Percentiles rank a stretch among this genome's conserved stretches.
phyloP scores from a whole-genome alignment of 306 rosid species.

The Senna siamea region DNA sequence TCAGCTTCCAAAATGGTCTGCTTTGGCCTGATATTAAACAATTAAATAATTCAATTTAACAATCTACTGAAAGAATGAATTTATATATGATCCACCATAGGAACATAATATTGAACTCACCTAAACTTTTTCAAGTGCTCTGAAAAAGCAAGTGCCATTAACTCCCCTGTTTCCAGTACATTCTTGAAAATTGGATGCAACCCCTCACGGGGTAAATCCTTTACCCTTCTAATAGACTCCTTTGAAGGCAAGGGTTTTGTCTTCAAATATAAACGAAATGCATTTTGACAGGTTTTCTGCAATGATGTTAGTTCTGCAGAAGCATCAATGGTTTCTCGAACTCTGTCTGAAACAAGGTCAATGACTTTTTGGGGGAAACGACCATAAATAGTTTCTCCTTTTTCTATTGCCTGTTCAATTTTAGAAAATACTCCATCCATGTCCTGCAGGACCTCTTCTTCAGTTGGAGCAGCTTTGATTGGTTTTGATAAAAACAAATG shows the following conservation, averaged over 20 bases:
- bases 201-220: constrained; percentile 79
- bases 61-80: constrained; percentile 27
- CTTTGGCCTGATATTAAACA: constrained; percentile 69
- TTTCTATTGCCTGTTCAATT: constrained; percentile 72
- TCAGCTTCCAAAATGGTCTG: constrained; percentile 93
- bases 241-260: constrained; percentile 85
- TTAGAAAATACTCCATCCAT: constrained; percentile 70
- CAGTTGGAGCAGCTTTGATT: constrained; percentile 80
- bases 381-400: constrained; percentile 84
- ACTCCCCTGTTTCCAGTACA: constrained; percentile 79
- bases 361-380: constrained; percentile 87
- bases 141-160: constrained; percentile 94
- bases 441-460: constrained; percentile 80
- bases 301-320: constrained; percentile 66
- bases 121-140: constrained; percentile 90
- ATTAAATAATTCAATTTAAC: constrained; percentile 21
- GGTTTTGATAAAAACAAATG: constrained; percentile 91
- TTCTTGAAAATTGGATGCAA: constrained; percentile 86
- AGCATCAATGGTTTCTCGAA: constrained; percentile 78
- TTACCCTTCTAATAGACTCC: constrained; percentile 85
- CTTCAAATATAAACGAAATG: constrained; percentile 80
- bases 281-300: constrained; percentile 74
- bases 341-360: constrained; percentile 86
- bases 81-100: neutral
- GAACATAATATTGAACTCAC: constrained; percentile 46